Evolutionary conservation across 2,329 filamentous ascomycete genomes (phyloP).

Genomic region (Triangularia setosa): DNA sequence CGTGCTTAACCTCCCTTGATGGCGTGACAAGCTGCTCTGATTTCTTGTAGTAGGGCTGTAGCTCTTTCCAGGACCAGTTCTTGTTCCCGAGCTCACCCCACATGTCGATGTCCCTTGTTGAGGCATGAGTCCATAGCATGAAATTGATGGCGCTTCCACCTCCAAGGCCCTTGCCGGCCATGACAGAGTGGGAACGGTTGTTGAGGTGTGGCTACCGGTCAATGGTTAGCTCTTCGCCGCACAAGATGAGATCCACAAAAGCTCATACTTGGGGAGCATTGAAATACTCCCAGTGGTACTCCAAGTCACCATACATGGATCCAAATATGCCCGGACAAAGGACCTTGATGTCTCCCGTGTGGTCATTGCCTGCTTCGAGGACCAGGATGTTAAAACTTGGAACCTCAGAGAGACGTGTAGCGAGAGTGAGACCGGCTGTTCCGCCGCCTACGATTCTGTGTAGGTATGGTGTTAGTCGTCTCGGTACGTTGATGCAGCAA

Average conservation of each 20-base stretch:
- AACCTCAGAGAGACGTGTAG: slow-evolving; percentile 39
- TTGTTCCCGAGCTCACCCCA: slow-evolving; percentile 26
- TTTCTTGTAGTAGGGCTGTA: slow-evolving; percentile 32
- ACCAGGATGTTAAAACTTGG: slow-evolving; percentile 34
- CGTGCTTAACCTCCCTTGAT: slow-evolving; percentile 1
- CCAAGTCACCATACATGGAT: no score
- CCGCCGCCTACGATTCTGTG: background rate
- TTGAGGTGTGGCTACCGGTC: slow-evolving; percentile 17
- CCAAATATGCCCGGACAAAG: no score
- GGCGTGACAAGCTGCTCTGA: slow-evolving; percentile 29
- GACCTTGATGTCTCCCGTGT: slow-evolving; percentile 24
- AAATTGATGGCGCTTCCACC: slow-evolving; percentile 28
- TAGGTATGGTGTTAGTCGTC: background rate
- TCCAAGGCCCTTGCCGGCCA: slow-evolving; percentile 31
- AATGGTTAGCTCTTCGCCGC: background rate
- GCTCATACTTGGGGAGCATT: no score
- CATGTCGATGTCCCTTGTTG: slow-evolving; percentile 21
- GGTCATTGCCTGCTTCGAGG: slow-evolving; percentile 36
- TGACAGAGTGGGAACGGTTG: slow-evolving; percentile 27
- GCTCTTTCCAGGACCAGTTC: slow-evolving; percentile 22
- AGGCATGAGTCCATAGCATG: slow-evolving; percentile 24
- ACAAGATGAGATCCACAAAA: no score
- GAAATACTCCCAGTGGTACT: no score
- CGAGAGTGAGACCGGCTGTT: slow-evolving; percentile 39
- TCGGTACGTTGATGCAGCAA: no score